Evolutionary conservation across 495 filamentous ascomycete genomes (phyloP).

Genomic region (Podospora bellae-mahoneyi): DNA sequence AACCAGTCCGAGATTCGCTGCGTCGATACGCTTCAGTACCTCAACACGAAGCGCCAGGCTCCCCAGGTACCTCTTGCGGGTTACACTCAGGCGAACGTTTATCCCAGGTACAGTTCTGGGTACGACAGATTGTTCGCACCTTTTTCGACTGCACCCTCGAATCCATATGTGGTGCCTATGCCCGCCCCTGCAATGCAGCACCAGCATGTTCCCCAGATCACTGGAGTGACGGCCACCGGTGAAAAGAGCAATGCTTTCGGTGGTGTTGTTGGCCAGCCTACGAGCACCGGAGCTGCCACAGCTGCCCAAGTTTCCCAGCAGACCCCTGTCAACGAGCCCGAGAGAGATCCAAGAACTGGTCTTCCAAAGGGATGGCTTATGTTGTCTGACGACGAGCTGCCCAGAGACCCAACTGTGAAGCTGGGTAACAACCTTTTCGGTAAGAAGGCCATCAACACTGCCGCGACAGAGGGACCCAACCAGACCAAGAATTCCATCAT

Average conservation of each 20-base stretch:
- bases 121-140: no score
- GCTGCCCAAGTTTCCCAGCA: background rate
- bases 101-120: no score
- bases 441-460: no score
- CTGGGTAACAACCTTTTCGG: no score
- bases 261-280: background rate
- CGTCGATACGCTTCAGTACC: background rate
- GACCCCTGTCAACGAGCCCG: background rate
- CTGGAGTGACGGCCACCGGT: no score
- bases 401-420: no score
- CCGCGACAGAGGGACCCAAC: no score
- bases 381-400: no score
- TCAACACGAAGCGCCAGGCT: background rate
- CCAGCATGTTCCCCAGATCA: background rate
- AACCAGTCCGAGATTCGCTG: background rate
- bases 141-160: no score
- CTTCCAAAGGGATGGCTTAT: background rate
- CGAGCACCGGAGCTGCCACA: background rate
- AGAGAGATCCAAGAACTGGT: background rate
- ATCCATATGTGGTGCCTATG: no score
- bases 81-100: no score
- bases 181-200: background rate
- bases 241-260: no score
- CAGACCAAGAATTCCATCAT: background rate
- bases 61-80: background rate